These are phyloP conservation scores for Boletus subparvulus DNA, from an alignment of 768 basidiomycete species.

Conservation along the genomic window DNA sequence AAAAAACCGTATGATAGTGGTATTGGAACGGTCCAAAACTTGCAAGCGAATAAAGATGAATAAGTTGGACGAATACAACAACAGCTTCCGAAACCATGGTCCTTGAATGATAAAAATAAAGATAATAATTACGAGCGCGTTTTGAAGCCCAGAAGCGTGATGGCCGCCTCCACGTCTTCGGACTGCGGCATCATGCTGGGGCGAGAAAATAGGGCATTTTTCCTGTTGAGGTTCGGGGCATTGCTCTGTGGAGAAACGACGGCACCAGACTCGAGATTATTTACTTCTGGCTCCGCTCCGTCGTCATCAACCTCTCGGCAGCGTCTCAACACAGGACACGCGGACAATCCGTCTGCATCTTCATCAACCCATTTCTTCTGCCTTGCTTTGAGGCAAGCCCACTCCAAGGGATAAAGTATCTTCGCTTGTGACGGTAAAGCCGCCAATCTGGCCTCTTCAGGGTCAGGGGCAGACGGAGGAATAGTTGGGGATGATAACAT, in stretches of 20 bases:
- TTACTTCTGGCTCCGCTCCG: slow-evolving; percentile 16
- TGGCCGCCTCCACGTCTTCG: slow-evolving; percentile 38
- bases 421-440: slow-evolving; percentile 35
- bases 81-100: neutral
- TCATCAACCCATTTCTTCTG: slow-evolving; percentile 28
- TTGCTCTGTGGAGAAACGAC: slow-evolving; percentile 4
- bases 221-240: slow-evolving; percentile 1
- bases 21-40: slow-evolving; percentile 8
- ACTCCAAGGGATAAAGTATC: slow-evolving; percentile 60
- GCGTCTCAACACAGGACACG: slow-evolving; percentile 8
- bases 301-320: slow-evolving; percentile 9
- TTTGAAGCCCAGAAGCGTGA: slow-evolving; percentile 37
- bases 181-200: slow-evolving; percentile 15
- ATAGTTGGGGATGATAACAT: slow-evolving; percentile 30
- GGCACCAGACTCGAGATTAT: slow-evolving; percentile 14
- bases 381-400: slow-evolving; percentile 62
- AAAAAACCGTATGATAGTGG: neutral
- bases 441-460: slow-evolving; percentile 27
- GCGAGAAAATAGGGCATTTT: neutral
- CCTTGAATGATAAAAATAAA: neutral
- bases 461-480: slow-evolving; percentile 19
- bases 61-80: slow-evolving; percentile 26
- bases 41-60: slow-evolving; percentile 27
- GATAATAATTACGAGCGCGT: slow-evolving; percentile 8
- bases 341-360: slow-evolving; percentile 12